phyloP scores from a whole-genome alignment of 1,284 basidiomycete species.

The Cutaneotrichosporon sp. region DNA sequence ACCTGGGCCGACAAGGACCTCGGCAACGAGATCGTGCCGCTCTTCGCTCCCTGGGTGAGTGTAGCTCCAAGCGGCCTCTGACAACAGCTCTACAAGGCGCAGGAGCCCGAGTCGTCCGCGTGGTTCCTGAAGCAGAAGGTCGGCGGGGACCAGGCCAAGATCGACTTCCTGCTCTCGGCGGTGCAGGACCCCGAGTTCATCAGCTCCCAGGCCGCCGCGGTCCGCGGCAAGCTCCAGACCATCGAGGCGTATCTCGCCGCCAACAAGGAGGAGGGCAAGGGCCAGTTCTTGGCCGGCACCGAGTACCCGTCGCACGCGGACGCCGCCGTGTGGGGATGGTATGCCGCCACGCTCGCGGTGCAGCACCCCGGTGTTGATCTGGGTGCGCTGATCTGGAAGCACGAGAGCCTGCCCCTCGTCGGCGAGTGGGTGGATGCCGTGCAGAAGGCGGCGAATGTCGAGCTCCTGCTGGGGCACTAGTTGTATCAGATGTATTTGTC shows the following conservation, averaged over 20 bases:
- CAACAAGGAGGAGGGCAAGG: constrained; percentile 1
- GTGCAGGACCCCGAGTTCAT: constrained; percentile 8
- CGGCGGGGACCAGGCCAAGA: constrained; percentile 21
- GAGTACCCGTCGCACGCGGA: constrained; percentile 20
- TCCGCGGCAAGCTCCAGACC: constrained; percentile 1
- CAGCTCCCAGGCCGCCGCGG: constrained; percentile 9
- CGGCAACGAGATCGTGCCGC: constrained; percentile 26
- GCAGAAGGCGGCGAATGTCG: not conserved
- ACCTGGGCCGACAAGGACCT: constrained; percentile 33
- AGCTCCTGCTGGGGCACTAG: too few species aligned
- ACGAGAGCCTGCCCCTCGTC: constrained; percentile 15
- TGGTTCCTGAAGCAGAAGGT: constrained; percentile 35
- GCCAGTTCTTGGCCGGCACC: constrained; percentile 19
- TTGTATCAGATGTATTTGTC: too few species aligned
- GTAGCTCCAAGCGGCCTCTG: not conserved
- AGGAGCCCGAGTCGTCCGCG: constrained; percentile 17
- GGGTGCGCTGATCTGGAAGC: constrained; percentile 10
- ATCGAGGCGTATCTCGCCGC: constrained; percentile 10
- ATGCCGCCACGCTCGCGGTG: constrained; percentile 3
- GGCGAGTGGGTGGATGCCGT: constrained; percentile 2
- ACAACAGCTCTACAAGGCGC: constrained; percentile 13
- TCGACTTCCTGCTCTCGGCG: constrained; percentile 6
- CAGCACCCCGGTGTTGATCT: constrained; percentile 2
- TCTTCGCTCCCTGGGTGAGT: constrained; percentile 22
- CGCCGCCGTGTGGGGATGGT: constrained; percentile 20